Evolutionary conservation across 371 early-diverging fungal genomes (phyloP), one percentile per base, ranked within the genome.

Genomic region (Lichtheimia ornata): DNA sequence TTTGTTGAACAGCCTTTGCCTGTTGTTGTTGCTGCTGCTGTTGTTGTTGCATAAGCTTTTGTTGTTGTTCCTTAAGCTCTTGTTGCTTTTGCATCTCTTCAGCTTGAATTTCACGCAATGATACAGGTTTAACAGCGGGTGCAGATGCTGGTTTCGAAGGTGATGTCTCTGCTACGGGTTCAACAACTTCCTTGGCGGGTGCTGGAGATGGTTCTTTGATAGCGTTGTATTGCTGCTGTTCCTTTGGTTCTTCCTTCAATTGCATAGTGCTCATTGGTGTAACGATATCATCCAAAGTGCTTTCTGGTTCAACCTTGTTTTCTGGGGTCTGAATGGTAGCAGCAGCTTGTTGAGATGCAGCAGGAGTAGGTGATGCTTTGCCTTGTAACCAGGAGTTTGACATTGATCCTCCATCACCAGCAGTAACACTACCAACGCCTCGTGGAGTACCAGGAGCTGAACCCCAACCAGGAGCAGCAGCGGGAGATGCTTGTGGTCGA

Each of bases 61-160:
- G 62, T 49, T 61, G 55, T 18, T 59, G 41, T 59, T 59, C 47
- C 41, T 65, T 69, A n/a, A 53, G 68, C 63, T 77, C 73, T 35
- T 77, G 68, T 24, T 77, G 76, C 53, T 74, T 76, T 20, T 72
- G 61, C 50, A 76, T 25, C 35, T 81, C 81, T 51, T 81, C 81
- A 51, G 70, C 74, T 53, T 81, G 81, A 54, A 81, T 81, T 27
- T 81, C 81, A 28, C 76, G 70, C 27, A 81, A 58, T 13, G 81
- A 81, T 11, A 76, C 68, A 42, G 73, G 69, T 47, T 69, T 73
- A 7, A 61, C 62, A 14, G 43, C 59, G 2, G 66, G 65, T 18
- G 55, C 57, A 41, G 18, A 54, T 35, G 18, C 18, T 20, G 57
- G 14, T 45, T 41, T 18, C 17, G 43, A 9, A 25, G 56, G 42